Evolutionary conservation across 202 grass and related monocot genomes (phyloP).

Genomic region (Schoenoplectus tabernaemontani): DNA sequence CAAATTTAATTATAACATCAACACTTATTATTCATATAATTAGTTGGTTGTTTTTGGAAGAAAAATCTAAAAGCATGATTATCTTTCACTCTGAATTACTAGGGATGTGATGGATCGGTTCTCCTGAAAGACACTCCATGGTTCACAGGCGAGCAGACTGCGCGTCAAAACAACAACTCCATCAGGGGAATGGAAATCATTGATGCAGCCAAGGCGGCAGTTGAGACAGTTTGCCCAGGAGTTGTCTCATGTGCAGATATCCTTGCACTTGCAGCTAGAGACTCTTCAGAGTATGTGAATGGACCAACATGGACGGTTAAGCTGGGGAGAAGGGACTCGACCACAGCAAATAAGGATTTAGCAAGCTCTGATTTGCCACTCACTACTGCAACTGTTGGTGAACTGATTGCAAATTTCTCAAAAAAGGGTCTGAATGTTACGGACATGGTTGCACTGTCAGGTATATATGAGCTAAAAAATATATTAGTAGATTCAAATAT

Average conservation of each 20-base stretch:
- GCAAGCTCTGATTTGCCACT: slow-evolving; percentile 44
- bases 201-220: slow-evolving; percentile 40
- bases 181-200: slow-evolving; percentile 55
- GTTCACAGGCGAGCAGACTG: slow-evolving; percentile 60
- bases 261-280: slow-evolving; percentile 44
- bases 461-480: slow-evolving; percentile 7
- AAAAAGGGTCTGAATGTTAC: slow-evolving; percentile 30
- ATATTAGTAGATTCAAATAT: neutral
- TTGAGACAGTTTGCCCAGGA: slow-evolving; percentile 43
- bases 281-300: slow-evolving; percentile 34
- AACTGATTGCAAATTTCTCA: slow-evolving; percentile 31
- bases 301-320: slow-evolving; percentile 50
- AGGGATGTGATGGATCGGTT: slow-evolving; percentile 70
- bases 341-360: slow-evolving; percentile 21
- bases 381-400: slow-evolving; percentile 13
- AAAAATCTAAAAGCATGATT: neutral
- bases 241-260: slow-evolving; percentile 70
- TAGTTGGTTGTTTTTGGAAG: neutral
- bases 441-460: slow-evolving; percentile 58
- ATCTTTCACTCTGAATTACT: no score
- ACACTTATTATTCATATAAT: neutral
- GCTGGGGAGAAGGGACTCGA: slow-evolving; percentile 56
- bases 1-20: neutral
- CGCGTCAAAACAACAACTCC: slow-evolving; percentile 33
- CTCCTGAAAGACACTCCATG: slow-evolving; percentile 42